Evolutionary conservation across 495 filamentous ascomycete genomes (phyloP).

Genomic region (Penicillium longicatenatum): DNA sequence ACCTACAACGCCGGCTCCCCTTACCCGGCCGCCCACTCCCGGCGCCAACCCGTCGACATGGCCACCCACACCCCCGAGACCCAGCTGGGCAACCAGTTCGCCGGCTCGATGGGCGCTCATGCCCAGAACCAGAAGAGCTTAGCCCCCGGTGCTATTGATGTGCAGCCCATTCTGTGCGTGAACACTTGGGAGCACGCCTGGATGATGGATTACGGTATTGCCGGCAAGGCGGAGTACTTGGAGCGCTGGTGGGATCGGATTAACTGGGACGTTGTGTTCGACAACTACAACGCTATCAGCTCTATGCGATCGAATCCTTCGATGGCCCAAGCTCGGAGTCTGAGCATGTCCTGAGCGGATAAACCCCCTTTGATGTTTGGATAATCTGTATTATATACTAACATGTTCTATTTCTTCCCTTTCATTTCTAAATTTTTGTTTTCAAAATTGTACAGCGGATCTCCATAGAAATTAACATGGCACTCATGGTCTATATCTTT

Average conservation of each 20-base stretch:
- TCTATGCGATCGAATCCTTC: conserved; percentile 20
- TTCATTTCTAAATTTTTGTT: conserved; percentile 9
- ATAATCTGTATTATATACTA: conserved; percentile 39
- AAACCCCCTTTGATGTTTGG: conserved; percentile 21
- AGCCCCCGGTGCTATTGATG: conserved; percentile 68
- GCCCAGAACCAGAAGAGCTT: conserved; percentile 45
- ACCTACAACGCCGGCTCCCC: conserved; percentile 94
- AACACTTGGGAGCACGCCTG: conserved; percentile 98
- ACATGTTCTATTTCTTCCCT: conserved; percentile 23
- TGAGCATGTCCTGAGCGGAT: conserved; percentile 34
- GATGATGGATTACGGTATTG: conserved; percentile 80
- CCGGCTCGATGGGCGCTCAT: conserved; percentile 53
- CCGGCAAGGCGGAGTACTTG: conserved; percentile 74
- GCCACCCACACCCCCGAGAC: conserved; percentile 59
- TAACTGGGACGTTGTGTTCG: conserved; percentile 76
- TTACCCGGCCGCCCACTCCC: conserved; percentile 79
- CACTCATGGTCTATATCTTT: conserved; percentile 6
- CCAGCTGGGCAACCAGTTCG: conserved; percentile 44
- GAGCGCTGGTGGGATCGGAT: conserved; percentile 84
- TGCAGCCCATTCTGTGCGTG: conserved; percentile 80
- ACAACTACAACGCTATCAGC: conserved; percentile 45
- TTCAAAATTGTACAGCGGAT: conserved; percentile 22
- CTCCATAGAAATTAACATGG: conserved; percentile 21
- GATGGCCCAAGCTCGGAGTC: conserved; percentile 27
- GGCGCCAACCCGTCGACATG: conserved; percentile 78